Base-by-base conservation (phyloP, 2,329 filamentous ascomycete genomes). In the Rosellinia necatrix region DNA sequence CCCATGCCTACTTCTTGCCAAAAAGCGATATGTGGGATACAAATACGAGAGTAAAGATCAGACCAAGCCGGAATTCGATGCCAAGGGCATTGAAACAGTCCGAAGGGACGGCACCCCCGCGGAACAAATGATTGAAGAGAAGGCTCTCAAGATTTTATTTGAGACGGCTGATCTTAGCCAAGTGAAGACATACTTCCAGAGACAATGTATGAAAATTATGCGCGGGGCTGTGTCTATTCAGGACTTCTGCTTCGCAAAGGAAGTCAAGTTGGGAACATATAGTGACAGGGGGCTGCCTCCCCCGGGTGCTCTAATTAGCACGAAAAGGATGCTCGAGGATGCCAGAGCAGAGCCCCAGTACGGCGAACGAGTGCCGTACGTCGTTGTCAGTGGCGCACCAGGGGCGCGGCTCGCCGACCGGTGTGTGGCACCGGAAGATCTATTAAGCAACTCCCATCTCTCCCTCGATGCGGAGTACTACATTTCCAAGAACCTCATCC, bases 21-120 rank as follows among this genome's bases (percentile, higher is more conserved):
- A 99, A 77, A 99, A 99, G 71, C 89, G 94, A 52, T 99, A 99
- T 66, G 96, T 97, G 3, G 96, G 96, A 5, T 97, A 96, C 79
- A 97, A 96, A 71, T 99, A 96, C 75, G 94, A 99, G 70, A 84
- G 80, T 63, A 83, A 82, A 32, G 78, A 82, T 13, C 94, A 99
- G 69, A 76, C 72, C 7, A 85, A 87, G 62, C 93, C 94, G 0
- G 90, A 96, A 1, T 97, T 97, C 63, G 96, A 99, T 70, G 96
- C 94, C 54, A 99, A 99, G 73, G 94, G 96, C 25, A 99, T 97
- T 61, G 96, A 99, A 77, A 99, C 96, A 0, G 93, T 99, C 6
- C 87, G 96, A 1, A 85, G 94, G 44, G 94, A 99, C 70, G 94
- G 94, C 34, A 97, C 92, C 0, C 92, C 93, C 0, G 93, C 92